Evolutionary conservation across 495 filamentous ascomycete genomes (phyloP), one percentile per base, ranked within the genome.

Genomic region (Tuber magnatum): DNA sequence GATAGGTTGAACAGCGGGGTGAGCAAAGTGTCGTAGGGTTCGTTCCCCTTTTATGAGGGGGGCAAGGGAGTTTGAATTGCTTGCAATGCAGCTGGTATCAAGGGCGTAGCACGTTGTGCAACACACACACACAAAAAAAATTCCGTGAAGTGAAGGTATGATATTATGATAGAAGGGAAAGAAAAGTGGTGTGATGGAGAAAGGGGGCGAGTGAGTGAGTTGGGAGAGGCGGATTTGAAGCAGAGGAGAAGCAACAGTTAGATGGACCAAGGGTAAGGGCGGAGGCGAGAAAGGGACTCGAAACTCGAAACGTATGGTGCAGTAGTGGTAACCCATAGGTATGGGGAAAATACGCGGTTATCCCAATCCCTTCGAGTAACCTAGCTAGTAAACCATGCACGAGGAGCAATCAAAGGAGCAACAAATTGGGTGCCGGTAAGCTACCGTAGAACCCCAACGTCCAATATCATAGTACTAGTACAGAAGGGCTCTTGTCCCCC

Each of bases 1-100:
- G 77, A 82, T 81, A 65, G 16, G 46, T 61, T 48, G 38, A 51
- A 41, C 44, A 69, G 69, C 86, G 9, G 85, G 86, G 84, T 88
- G 77, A 76, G 78, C 71, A 74, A 81, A 80, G 75, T 80, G 24
- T 74, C 75, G 76, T 71, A 77, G 78, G 56, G 76, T 71, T 69
- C 71, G 48, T 74, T 71, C 80, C 78, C 74, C 78, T 73, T 76
- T 74, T 80, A 78, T 65, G n/a, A 65, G 28, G 3, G n/a, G 56
- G 32, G 14, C 32, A n/a, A n/a, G 51, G 56, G 56, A 18, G 28
- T 32, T 32, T 32, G 12, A 65, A 32, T 65, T n/a, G 18, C 56
- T 32, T 18, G 56, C 56, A 32, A 32, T 28, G 28, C 28, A 65
- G 56, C 56, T 35, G 56, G 56, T 65, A 56, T n/a, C 5, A 28